Conservation (phyloP, 305 asterid genomes). For the Fraxinus albicans region DNA sequence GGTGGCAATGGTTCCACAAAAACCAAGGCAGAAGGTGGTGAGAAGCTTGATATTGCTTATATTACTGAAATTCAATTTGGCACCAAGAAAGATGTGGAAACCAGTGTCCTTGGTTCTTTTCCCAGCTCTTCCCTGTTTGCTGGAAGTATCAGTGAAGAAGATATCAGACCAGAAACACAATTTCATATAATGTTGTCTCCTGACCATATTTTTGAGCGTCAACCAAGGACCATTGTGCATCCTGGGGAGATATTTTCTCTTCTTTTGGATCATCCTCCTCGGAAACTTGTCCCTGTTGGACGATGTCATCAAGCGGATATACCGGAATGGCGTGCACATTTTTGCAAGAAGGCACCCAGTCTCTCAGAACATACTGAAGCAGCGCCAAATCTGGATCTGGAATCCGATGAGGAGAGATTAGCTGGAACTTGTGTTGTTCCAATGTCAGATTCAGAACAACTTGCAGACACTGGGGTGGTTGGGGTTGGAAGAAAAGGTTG, state of each 20-base stretch:
- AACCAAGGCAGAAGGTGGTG: constrained; percentile 7
- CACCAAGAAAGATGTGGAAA: constrained; percentile 4
- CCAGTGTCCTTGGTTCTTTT: constrained; percentile 20
- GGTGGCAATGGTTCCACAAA: constrained; percentile 4
- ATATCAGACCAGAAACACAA: constrained; percentile 28
- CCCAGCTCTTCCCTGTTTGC: constrained; percentile 39
- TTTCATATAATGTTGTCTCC: constrained; percentile 32
- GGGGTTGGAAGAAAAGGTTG: constrained; percentile 47
- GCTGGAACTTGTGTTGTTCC: constrained; percentile 44
- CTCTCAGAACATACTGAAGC: constrained; percentile 13
- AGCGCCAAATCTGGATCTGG: constrained; percentile 1
- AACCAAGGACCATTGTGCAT: constrained; percentile 24
- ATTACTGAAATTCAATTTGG: neutral
- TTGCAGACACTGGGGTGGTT: constrained; percentile 21
- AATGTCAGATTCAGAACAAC: constrained; percentile 21
- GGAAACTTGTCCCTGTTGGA: constrained; percentile 63
- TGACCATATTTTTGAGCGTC: constrained; percentile 27
- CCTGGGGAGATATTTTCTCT: constrained; percentile 35
- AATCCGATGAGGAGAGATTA: constrained; percentile 29
- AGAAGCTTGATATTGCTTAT: constrained; percentile 5
- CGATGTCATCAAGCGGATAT: constrained; percentile 63
- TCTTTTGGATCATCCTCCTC: constrained; percentile 42
- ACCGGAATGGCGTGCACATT: constrained; percentile 44
- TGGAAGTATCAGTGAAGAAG: constrained; percentile 39
- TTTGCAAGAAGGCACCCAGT: constrained; percentile 5